A percentile compares a stretch with the other conserved stretches of the same genome.
These are phyloP conservation scores for Conoideocrella luteorostrata DNA, from an alignment of 2,329 filamentous ascomycete genomes.

Conservation along the genomic window DNA sequence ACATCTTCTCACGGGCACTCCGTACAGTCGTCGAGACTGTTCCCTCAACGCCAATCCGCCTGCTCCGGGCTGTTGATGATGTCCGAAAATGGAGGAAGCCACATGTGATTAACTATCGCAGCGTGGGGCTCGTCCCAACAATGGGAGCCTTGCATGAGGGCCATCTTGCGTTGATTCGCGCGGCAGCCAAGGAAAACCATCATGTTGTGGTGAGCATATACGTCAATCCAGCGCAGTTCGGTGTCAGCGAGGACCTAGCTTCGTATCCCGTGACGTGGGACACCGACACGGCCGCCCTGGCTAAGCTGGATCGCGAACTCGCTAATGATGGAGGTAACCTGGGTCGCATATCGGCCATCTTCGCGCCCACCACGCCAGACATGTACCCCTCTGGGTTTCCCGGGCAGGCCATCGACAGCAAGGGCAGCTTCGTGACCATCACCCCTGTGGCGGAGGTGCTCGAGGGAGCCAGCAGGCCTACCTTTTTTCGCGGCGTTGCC, in stretches of 20 bases:
- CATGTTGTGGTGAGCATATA: constrained; percentile 88
- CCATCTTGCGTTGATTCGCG: constrained; percentile 78
- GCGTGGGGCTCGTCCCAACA: constrained; percentile 85
- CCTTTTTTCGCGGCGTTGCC: constrained; percentile 93
- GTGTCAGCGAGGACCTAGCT: constrained; percentile 75
- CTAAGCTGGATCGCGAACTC: constrained; percentile 65
- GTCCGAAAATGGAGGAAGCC: constrained; percentile 64
- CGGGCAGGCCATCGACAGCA: constrained; percentile 64
- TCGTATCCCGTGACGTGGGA: constrained; percentile 91
- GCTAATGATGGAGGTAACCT: constrained; percentile 50
- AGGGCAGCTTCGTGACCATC: constrained; percentile 86
- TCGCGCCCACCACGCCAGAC: constrained; percentile 72
- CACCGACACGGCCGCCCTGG: constrained; percentile 61
- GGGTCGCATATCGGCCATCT: constrained; percentile 74
- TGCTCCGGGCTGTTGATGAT: constrained; percentile 70
- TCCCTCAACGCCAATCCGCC: constrained; percentile 52
- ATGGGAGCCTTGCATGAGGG: constrained; percentile 97
- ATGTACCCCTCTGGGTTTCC: constrained; percentile 85
- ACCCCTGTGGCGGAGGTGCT: constrained; percentile 76
- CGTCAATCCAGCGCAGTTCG: constrained; percentile 96
- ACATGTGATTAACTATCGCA: constrained; percentile 59
- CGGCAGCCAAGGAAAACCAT: constrained; percentile 76
- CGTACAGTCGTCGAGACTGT: constrained; percentile 36
- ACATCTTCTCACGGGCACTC: constrained; percentile 14
- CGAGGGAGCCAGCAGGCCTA: constrained; percentile 79